phyloP scores from a whole-genome alignment of 345 rosid species.

The Eucalyptus pauciflora region DNA sequence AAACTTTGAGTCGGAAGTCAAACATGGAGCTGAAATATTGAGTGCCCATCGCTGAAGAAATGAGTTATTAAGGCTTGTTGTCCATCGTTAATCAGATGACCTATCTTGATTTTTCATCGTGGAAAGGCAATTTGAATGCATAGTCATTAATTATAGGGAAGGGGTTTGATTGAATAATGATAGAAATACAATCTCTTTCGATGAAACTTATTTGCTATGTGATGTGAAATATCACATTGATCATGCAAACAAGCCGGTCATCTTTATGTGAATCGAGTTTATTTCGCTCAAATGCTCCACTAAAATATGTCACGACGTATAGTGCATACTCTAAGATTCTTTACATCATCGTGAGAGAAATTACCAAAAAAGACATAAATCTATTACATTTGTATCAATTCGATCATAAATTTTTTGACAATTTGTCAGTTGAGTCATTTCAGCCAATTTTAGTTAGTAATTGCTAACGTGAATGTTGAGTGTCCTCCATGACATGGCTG shows the following conservation, averaged over 20 bases:
- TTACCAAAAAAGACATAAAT: too few species aligned
- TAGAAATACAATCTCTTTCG: background rate
- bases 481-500: too few species aligned
- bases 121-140: background rate
- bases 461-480: rapidly evolving
- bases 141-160: background rate
- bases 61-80: background rate
- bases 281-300: background rate
- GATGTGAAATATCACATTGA: background rate
- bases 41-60: background rate
- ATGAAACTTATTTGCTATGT: background rate
- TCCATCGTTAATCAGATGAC: background rate
- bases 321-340: background rate
- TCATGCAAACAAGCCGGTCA: background rate
- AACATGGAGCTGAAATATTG: background rate
- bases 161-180: background rate
- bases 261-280: background rate
- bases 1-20: background rate
- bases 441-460: background rate
- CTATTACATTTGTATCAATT: too few species aligned
- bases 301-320: rapidly evolving
- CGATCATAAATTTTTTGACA: rapidly evolving
- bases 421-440: too few species aligned
- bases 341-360: background rate
- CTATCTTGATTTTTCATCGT: background rate